Evolutionary conservation across 2,329 filamentous ascomycete genomes (phyloP), one percentile per base, ranked within the genome.

Genomic region (Herpotrichia juniperi): DNA sequence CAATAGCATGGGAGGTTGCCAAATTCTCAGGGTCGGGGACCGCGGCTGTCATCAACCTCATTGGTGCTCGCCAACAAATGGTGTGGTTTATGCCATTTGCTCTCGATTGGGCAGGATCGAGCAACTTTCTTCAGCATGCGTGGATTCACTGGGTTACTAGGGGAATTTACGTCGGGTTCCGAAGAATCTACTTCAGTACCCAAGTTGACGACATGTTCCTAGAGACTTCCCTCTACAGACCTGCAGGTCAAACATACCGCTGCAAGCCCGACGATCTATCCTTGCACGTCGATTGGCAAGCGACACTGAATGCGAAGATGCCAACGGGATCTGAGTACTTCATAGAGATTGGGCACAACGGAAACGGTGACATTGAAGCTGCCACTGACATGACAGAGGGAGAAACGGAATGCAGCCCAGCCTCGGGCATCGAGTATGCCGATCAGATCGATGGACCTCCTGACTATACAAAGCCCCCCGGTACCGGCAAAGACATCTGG

Each of bases 131-230:
- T 43, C 83, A 86, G 68, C 84, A 87, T 68, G 77, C 83, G 10
- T 86, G 81, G 78, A 86, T 87, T 53, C 80, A 80, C 59, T 87
- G 83, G 84, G 66, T 84, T 28, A 86, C 84, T 4, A 78, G 83
- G 54, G 84, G 84, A 31, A 67, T 86, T 8, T 82, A 83, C 55
- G 74, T 81, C 9, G 83, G 83, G n/a, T 80, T 82, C 63, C 78
- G 82, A 47, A 78, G 83, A 55, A 74, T 81, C 31, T 79, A 83
- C 54, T 68, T 85, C 30, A 81, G 74, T 69, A 80, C 82, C 11
- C 83, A 86, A 61, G 80, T 87, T 26, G 85, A 87, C 59, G 85
- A 87, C 58, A 83, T 87, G 75, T 83, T 86, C 59, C 73, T 87
- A 17, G 73, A 76, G 64, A 76, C 74, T 2, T 64, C 64, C 3